A percentile compares a stretch with the other conserved stretches of the same genome.
phyloP scores from a whole-genome alignment of 2,329 filamentous ascomycete genomes.

The Sarocladiaceae sp. region DNA sequence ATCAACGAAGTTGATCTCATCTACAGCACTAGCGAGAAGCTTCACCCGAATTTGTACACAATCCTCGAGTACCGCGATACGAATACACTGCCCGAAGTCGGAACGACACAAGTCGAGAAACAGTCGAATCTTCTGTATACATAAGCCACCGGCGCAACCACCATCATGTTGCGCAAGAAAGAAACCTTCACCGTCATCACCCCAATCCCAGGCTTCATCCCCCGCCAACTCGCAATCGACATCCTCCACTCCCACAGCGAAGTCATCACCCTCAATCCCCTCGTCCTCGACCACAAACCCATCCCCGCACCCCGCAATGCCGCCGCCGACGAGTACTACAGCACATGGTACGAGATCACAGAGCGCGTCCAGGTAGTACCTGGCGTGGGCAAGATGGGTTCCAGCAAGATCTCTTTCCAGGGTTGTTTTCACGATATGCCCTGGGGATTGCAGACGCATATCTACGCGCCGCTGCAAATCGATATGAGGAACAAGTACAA shows the following conservation, averaged over 20 bases:
- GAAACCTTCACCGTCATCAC: slow-evolving; percentile 65
- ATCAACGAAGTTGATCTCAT: too few relatives aligned
- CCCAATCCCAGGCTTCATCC: slow-evolving; percentile 65
- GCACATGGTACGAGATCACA: slow-evolving; percentile 70
- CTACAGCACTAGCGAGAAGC: too few relatives aligned
- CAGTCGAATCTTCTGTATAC: too few relatives aligned
- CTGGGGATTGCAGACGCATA: slow-evolving; percentile 68
- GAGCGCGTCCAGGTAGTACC: slow-evolving; percentile 66
- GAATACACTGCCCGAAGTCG: too few relatives aligned
- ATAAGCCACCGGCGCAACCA: too few relatives aligned
- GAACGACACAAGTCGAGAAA: too few relatives aligned
- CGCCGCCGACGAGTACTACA: slow-evolving; percentile 66
- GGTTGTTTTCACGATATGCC: slow-evolving; percentile 70
- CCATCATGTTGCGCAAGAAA: slow-evolving; percentile 56
- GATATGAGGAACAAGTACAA: slow-evolving; percentile 66
- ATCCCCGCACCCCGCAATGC: slow-evolving; percentile 65
- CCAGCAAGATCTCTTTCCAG: slow-evolving; percentile 63
- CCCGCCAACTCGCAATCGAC: slow-evolving; percentile 67
- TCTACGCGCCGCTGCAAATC: slow-evolving; percentile 63
- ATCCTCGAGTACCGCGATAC: too few relatives aligned
- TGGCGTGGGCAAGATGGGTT: slow-evolving; percentile 60
- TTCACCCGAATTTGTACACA: too few relatives aligned
- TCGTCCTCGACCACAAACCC: slow-evolving; percentile 59
- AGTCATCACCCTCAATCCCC: slow-evolving; percentile 66
- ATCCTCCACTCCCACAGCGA: slow-evolving; percentile 68